Conservation (phyloP, 345 rosid species). For the Limnanthes douglasii region DNA sequence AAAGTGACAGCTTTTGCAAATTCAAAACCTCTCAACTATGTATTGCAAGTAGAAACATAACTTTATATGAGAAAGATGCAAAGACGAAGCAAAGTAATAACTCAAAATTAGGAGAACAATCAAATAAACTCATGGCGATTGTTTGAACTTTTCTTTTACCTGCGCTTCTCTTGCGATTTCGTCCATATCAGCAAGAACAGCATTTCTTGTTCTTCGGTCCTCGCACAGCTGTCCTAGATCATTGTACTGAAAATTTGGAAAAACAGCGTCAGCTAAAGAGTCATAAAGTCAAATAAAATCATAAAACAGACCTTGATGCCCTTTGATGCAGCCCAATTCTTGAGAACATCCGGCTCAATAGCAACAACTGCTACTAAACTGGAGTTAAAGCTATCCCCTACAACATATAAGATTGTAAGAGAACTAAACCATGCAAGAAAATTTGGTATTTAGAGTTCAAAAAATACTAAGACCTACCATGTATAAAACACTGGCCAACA, state of each 20-base stretch:
- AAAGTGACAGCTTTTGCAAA: conserved; percentile 73
- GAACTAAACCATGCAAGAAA: conserved; percentile 2
- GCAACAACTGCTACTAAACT: conserved; percentile 58
- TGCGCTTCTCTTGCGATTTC: conserved; percentile 43
- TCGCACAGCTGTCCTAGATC: conserved; percentile 47
- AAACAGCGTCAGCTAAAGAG: conserved; percentile 2
- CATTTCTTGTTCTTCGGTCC: conserved; percentile 39
- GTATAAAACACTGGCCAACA: conserved; percentile 55
- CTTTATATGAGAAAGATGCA: not conserved
- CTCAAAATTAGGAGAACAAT: too few species aligned
- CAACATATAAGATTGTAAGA: conserved; percentile 9
- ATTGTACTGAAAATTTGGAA: conserved; percentile 30
- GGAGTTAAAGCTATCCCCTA: conserved; percentile 88
- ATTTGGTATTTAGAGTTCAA: not conserved
- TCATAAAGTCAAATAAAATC: not conserved
- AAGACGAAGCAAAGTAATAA: not conserved
- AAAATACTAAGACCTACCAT: conserved; percentile 30
- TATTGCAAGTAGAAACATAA: not conserved
- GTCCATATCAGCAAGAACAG: conserved; percentile 76
- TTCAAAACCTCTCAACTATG: conserved; percentile 59
- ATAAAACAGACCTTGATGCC: conserved; percentile 43
- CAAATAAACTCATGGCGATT: too few species aligned
- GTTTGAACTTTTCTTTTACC: conserved; percentile 34
- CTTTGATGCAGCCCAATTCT: conserved; percentile 60
- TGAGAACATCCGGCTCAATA: conserved; percentile 60